These are phyloP conservation scores for apple (Malus domestica) DNA, from an alignment of 306 rosid species.

Conservation along the genomic window ASM211411v1 NC_041791.1:37041001-37041500, in stretches of 20 bases:
- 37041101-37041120: slow-evolving; percentile 21
- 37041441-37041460: neutral
- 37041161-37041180: slow-evolving; percentile 32
- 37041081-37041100: slow-evolving; percentile 27
- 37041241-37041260: slow-evolving; percentile 36
- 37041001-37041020: slow-evolving; percentile 60
- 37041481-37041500: too few relatives aligned
- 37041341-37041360: slow-evolving; percentile 13
- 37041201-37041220: slow-evolving; percentile 43
- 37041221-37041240: slow-evolving; percentile 74
- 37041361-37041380: neutral
- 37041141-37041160: slow-evolving; percentile 67
- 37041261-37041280: slow-evolving; percentile 29
- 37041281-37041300: slow-evolving; percentile 37
- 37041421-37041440: too few relatives aligned
- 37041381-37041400: neutral
- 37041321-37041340: slow-evolving; percentile 53
- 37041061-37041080: slow-evolving; percentile 77
- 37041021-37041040: slow-evolving; percentile 19
- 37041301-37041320: slow-evolving; percentile 50
- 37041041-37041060: slow-evolving; percentile 38
- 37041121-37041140: slow-evolving; percentile 87
- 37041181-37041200: slow-evolving; percentile 29
- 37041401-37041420: neutral
- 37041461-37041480: too few relatives aligned